phyloP scores from a whole-genome alignment of 2,329 filamentous ascomycete species.

The Sarocladiaceae sp. region DNA sequence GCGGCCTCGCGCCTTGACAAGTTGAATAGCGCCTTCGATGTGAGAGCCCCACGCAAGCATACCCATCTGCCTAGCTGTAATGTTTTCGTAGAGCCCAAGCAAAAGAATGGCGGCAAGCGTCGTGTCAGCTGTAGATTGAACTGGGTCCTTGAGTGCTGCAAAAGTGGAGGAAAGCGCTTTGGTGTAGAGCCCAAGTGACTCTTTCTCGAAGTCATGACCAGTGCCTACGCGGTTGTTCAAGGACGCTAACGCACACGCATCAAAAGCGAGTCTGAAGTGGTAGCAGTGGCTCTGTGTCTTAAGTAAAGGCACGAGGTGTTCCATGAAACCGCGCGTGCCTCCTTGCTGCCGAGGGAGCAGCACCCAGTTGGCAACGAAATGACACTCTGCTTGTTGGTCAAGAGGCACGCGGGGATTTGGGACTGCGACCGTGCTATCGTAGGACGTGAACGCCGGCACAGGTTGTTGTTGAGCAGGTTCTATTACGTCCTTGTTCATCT shows the following conservation, averaged over 20 bases:
- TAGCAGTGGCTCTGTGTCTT: constrained; percentile 36
- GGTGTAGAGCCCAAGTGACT: constrained; percentile 49
- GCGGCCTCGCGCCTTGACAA: constrained; percentile 54
- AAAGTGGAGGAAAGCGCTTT: constrained; percentile 51
- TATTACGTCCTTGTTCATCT: constrained; percentile 21
- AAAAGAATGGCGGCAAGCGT: constrained; percentile 57
- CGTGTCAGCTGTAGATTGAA: constrained; percentile 46
- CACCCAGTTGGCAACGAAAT: constrained; percentile 59
- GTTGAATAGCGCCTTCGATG: constrained; percentile 58
- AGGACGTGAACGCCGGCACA: constrained; percentile 13
- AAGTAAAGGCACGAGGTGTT: constrained; percentile 54
- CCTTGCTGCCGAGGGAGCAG: constrained; percentile 47
- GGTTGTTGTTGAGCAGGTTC: not conserved
- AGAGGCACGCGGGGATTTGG: constrained; percentile 32
- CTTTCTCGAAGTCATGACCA: constrained; percentile 27
- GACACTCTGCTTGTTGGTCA: constrained; percentile 52
- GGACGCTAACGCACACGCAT: constrained; percentile 55
- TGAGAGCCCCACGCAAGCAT: constrained; percentile 60
- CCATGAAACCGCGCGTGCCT: constrained; percentile 51
- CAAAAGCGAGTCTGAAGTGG: constrained; percentile 54
- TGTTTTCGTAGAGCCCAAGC: constrained; percentile 58
- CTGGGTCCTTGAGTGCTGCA: constrained; percentile 46
- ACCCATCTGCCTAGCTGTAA: constrained; percentile 49
- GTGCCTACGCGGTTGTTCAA: constrained; percentile 45
- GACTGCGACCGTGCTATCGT: constrained; percentile 4